A percentile compares a stretch with the other conserved stretches of the same genome.
Conservation (phyloP, 306 rosid genomes). For the Ormosia emarginata region DNA sequence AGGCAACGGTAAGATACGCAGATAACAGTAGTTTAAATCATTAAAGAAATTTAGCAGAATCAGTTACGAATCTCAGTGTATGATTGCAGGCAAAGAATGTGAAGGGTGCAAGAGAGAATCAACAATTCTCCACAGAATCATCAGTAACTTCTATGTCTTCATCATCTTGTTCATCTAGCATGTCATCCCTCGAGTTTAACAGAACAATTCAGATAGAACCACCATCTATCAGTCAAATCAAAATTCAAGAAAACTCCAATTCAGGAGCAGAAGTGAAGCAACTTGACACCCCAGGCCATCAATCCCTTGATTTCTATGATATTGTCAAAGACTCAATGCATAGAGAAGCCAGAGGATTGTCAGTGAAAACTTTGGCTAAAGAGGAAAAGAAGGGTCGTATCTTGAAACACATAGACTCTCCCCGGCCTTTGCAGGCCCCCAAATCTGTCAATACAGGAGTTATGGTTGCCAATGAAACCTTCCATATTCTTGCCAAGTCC, state of each 20-base stretch:
- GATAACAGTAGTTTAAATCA: not conserved
- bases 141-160: conserved; percentile 64
- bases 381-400: conserved; percentile 41
- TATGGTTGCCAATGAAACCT: conserved; percentile 30
- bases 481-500: conserved; percentile 30
- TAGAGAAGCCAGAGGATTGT: conserved; percentile 51
- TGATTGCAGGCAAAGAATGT: conserved; percentile 55
- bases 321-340: conserved; percentile 51
- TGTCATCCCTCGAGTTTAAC: conserved; percentile 72
- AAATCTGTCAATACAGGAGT: conserved; percentile 31
- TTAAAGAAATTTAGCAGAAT: not conserved
- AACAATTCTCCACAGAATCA: conserved; percentile 64
- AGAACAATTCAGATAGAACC: conserved; percentile 57
- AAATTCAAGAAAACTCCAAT: conserved; percentile 26
- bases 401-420: conserved; percentile 73
- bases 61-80: not conserved
- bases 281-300: too few relatives aligned
- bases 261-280: conserved; percentile 35
- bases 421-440: conserved; percentile 53
- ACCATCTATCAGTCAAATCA: conserved; percentile 34
- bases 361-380: conserved; percentile 51
- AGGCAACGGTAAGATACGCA: conserved; percentile 46
- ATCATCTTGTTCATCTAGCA: conserved; percentile 77
- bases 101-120: conserved; percentile 54
- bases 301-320: conserved; percentile 45